These are phyloP conservation scores for Lasiosphaeria hispida DNA, from an alignment of 495 filamentous ascomycete genomes.

Conservation along the genomic window DNA sequence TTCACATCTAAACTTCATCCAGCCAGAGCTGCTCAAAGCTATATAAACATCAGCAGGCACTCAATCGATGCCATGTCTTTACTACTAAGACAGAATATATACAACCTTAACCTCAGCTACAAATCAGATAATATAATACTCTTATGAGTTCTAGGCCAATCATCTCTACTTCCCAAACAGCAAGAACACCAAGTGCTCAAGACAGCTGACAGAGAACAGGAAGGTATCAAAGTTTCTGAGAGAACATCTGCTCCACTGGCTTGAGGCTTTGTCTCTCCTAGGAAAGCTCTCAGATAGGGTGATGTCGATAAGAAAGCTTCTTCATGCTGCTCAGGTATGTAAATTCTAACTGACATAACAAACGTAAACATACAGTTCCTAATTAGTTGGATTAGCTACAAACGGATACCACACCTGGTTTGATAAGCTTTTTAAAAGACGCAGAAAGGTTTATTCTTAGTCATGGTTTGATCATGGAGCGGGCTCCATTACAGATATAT, in stretches of 20 bases:
- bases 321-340: conserved; percentile 1
- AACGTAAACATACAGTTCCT: too few species aligned
- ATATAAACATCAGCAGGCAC: conserved; percentile 28
- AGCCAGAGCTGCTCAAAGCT: conserved; percentile 15
- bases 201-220: neutral
- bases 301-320: conserved; percentile 8
- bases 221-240: too few species aligned
- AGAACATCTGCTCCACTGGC: conserved; percentile 17
- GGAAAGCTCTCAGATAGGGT: conserved; percentile 15
- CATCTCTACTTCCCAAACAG: neutral
- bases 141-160: conserved; percentile 10
- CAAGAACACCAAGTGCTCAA: neutral
- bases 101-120: conserved; percentile 17
- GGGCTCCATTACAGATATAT: conserved; percentile 5
- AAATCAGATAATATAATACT: conserved; percentile 32
- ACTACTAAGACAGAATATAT: conserved; percentile 23
- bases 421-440: neutral
- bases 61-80: conserved; percentile 27
- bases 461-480: neutral
- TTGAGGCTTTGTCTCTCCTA: conserved; percentile 29
- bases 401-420: neutral
- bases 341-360: neutral
- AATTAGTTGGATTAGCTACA: neutral
- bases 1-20: conserved; percentile 20
- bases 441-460: conserved; percentile 6